Base-by-base conservation (phyloP, 2,329 filamentous ascomycete genomes). In the Nigrograna mackinnonii region DNA sequence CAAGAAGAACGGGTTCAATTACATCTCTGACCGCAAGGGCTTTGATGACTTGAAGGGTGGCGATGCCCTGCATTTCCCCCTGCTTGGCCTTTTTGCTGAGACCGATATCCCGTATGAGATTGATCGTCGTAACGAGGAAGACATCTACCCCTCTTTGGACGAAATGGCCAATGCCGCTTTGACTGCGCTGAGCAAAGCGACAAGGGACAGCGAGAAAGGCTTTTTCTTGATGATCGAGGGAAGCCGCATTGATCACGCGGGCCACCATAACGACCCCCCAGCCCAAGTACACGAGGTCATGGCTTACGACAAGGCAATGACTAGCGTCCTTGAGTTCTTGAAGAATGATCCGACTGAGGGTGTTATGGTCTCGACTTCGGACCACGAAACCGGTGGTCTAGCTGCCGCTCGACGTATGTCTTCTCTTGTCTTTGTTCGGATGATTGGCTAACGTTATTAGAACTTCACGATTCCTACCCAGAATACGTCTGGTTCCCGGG, bases 151-250 rank as follows among this genome's bases (percentile, higher is more conserved):
- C 3, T 92, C 89, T 13, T 76, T 99, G 30, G 87, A 88, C 63
- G 91, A 96, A 70, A 97, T 96, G 91, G 83, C 92, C 6, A 79
- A 80, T 54, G 89, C 89, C 13, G 92, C 94, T 1, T 76, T 99
- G 48, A 82, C 79, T 12, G 84, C 89, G 1, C 80, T 99, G 18
- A 86, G 87, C 49, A 83, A 84, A 45, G 94, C 91, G 0, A 96
- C 94, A 0, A 78, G 82, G 60, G 78, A 91, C 61, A 90, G 82
- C 49, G 90, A 97, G 31, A 84, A 95, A 69, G 94, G 94, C 4
- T 99, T 97, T 77, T 99, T 99, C 72, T 77, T 99, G 57, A 96
- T 99, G 92, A 95, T 99, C 47, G 94, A 99, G 70, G 94, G 91
- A 4, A 95, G 89, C 58, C 81, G 94, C 31, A 97, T 99, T 58